Base-by-base conservation (phyloP, 2,329 filamentous ascomycete species). In the Claviceps purpurea region DNA sequence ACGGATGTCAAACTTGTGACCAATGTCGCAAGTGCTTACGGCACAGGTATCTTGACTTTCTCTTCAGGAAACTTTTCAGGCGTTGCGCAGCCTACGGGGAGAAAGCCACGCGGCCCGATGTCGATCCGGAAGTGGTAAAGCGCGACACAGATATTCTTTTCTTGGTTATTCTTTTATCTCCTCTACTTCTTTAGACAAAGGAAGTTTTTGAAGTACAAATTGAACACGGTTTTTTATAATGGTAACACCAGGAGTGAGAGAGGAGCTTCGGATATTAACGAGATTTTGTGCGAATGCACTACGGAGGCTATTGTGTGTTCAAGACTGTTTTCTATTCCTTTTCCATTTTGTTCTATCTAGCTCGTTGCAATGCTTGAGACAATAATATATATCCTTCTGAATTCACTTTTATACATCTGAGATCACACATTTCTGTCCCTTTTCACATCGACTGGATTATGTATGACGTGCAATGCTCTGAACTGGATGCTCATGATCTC, bases 41-140 rank as follows among this genome's bases (percentile, higher is more conserved):
- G 68, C 58, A 70, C 67, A 2, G 58, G 70, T 14, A 54, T 61
- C n/a, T 59, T 64, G 52, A 68, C 65, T 5, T 57, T 65, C 13
- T 20, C 20, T 16, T 38, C 53, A 10, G 49, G 49, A 7, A 24
- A 39, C 22, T 49, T 38, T 41, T 22, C 41, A 24, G 34, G 11
- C 38, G n/a, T 39, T 13, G 14, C 26, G 39, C 16, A 26, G n/a
- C 14, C 16, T n/a, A 43, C 46, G 37, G 50, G 14, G 18, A 47
- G 45, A 13, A 34, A 50, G 11, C 52, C 52, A 46, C 52, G 48
- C 24, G 18, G 43, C 10, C 48, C 52, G 4, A 1, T 50, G 2
- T 34, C 37, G 26, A 10, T 48, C 5, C 48, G 42, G 2, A 53
- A 50, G 20, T 53, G 52, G 52, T 53, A 47, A 16, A 45, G 34